Evolutionary conservation across 2,329 filamentous ascomycete species (phyloP), one percentile per base, ranked within the genome.

Genomic region (Fusarium sp.): DNA sequence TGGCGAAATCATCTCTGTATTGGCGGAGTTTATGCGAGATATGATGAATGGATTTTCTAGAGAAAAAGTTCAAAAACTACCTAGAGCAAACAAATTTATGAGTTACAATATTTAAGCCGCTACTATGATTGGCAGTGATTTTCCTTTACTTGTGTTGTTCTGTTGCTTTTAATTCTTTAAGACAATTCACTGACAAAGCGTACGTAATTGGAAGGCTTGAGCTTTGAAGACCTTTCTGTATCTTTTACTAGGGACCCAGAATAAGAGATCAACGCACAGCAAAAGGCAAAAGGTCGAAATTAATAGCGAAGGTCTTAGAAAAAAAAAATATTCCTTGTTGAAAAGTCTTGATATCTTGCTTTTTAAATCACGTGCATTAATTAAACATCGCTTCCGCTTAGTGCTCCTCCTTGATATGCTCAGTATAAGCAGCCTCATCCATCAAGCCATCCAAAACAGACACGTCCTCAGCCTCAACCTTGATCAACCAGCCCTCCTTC

Each of bases 401-500:
- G 26, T 74, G 58, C 31, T 36, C 42, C 20, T 67, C 62, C 50
- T 73, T 57, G 38, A 61, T 47, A 44, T 71, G 67, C 66, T 74
- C 65, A 23, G 65, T 67, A 61, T 97, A 97, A 71, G 86, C 88
- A 74, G 88, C 86, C 69, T 83, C 84, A 76, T 87, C 88, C 91
- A 97, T 92, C 78, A 97, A 82, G 3, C 75, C 80, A 65, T 94
- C 90, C 72, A 85, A 82, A 47, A 81, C 75, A 56, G 83, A 84
- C 0, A 70, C 59, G 15, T 92, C 89, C 59, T 79, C 82, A 30
- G 95, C 83, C 80, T 90, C 83, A 64, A 97, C 88, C 86, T 92
- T 93, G 46, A 91, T 92, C 75, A 97, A 88, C 94, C 94, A 97
- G 57, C 91, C 93, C 46, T 85, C 84, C 62, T 85, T 85, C 84